phyloP scores from a whole-genome alignment of 176 grass and related monocot species.

The Coix lacrymajobi region DNA sequence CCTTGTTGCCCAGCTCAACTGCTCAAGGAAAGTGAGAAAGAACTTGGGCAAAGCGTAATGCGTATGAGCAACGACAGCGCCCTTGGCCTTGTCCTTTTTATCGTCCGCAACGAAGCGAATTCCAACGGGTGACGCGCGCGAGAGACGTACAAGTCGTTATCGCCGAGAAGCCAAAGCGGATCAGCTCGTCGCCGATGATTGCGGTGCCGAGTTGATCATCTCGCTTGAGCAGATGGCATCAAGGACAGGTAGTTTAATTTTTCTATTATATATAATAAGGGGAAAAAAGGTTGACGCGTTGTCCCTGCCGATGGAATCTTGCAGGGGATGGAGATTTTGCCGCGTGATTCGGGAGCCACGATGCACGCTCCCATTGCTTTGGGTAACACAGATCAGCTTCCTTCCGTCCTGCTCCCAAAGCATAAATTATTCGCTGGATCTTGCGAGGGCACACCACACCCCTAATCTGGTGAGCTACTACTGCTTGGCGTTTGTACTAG shows the following conservation, averaged over 20 bases:
- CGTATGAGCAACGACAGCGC: neutral
- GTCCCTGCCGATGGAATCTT: slow-evolving; percentile 12
- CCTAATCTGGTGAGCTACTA: neutral
- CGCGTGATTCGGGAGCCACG: slow-evolving; percentile 22
- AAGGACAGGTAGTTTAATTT: neutral
- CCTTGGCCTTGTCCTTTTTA: slow-evolving; percentile 4
- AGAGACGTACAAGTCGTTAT: neutral
- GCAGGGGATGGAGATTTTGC: slow-evolving; percentile 16
- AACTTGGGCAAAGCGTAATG: neutral
- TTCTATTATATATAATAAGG: neutral
- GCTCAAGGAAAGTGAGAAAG: neutral
- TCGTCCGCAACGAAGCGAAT: neutral
- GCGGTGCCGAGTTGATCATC: neutral
- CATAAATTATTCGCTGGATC: neutral
- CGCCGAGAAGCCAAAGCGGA: neutral
- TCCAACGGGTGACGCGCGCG: neutral
- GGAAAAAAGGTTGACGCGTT: neutral
- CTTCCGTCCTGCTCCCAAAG: neutral
- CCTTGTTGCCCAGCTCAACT: neutral
- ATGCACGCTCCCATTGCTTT: neutral
- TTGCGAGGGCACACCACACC: neutral
- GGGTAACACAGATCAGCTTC: neutral
- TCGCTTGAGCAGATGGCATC: neutral
- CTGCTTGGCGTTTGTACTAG: neutral
- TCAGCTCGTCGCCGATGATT: neutral